Evolutionary conservation across 345 rosid species (phyloP), one percentile per base, ranked within the genome.

Genomic region (Brassica cretica): DNA sequence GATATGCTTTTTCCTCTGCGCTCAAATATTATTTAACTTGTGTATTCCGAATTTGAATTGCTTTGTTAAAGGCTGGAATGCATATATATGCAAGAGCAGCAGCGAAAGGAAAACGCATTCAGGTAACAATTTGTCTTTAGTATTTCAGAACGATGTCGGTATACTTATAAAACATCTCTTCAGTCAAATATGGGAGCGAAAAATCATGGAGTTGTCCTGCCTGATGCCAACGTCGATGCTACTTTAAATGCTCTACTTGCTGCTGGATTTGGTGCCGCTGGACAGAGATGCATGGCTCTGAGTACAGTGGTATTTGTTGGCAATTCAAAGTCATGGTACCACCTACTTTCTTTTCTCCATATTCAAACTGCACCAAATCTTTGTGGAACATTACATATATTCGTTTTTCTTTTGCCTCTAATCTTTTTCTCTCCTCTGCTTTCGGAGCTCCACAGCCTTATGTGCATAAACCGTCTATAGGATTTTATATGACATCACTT

Each of bases 251-350:
- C 98, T 18, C 77, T 94, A 70, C 88, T 83, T 78, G 98, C 97
- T 75, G 98, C 98, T 77, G 98, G 98, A 19, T 94, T 94, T 88
- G 98, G 98, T 81, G 98, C 98, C 63, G 98, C 98, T 58, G 98
- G 98, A 75, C 98, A 92, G 73, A 89, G 98, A 81, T 94, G 98
- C 85, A 94, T 94, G 98, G 98, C 98, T 27, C 90, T 94, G 24
- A 94, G 98, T 85, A 89, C 92, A 2, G 88, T 92, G 61, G 96
- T 92, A 60, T 94, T 94, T 71, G 98, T 94, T 35, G 98, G 98
- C 65, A 84, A 76, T 67, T 78, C 98, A 44, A 84, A 88, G 64
- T 71, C 93, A 79, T 92, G 97, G 97, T 94, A 92, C 66, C 76
- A 0, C 46, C 68, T 4, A 11, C 66, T 55, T 53, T 63, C 18